Conservation (phyloP, 805 yeast genomes). For the Pichia phayaonensis region DNA sequence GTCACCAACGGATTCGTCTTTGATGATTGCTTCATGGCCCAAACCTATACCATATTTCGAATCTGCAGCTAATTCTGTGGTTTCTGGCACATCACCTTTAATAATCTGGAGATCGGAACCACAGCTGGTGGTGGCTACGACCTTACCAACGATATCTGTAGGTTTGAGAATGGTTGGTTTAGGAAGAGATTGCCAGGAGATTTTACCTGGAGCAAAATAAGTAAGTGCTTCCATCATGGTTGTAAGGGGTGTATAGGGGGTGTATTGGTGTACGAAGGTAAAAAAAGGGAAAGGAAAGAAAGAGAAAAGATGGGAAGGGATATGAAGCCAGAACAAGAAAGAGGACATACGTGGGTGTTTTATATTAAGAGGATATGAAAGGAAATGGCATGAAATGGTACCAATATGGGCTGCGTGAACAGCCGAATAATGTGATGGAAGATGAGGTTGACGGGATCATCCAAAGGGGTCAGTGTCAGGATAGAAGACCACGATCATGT, state of each 20-base stretch:
- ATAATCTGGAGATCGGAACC: conserved; percentile 59
- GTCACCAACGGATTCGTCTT: conserved; percentile 42
- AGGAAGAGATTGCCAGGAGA: conserved; percentile 31
- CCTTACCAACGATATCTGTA: conserved; percentile 50
- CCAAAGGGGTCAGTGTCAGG: too few relatives aligned
- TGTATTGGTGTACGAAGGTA: too few relatives aligned
- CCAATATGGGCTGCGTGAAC: too few relatives aligned
- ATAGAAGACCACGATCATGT: too few relatives aligned
- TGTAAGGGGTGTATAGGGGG: background rate
- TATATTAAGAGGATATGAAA: too few relatives aligned
- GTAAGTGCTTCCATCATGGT: conserved; percentile 40
- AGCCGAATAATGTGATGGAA: too few relatives aligned
- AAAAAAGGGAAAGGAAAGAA: too few relatives aligned
- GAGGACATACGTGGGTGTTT: too few relatives aligned
- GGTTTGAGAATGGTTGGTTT: conserved; percentile 38
- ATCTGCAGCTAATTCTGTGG: conserved; percentile 27
- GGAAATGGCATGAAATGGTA: too few relatives aligned
- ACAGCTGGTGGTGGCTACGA: conserved; percentile 53
- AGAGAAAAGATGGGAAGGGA: too few relatives aligned
- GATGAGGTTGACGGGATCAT: too few relatives aligned
- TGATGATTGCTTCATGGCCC: conserved; percentile 61
- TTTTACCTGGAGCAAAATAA: conserved; percentile 36
- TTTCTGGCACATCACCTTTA: conserved; percentile 53
- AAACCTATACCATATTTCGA: conserved; percentile 28
- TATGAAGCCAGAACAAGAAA: too few relatives aligned